These are phyloP conservation scores for Ambrosia artemisiifolia DNA, from an alignment of 129 eudicot species.

Conservation along the genomic window DNA sequence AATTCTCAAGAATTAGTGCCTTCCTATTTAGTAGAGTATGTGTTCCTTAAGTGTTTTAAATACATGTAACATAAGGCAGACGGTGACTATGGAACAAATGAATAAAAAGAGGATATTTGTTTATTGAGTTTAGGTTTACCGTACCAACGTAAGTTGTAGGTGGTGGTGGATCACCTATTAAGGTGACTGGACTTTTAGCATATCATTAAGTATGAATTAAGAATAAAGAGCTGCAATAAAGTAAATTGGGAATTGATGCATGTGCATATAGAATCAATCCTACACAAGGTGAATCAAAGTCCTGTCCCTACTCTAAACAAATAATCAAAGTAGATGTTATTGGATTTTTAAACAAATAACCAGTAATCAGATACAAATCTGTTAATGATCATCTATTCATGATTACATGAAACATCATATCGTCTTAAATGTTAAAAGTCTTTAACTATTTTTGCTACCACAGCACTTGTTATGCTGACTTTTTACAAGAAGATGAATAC, in stretches of 20 bases:
- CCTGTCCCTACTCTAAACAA: too few species aligned
- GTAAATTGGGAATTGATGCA: not conserved
- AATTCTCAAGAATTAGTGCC: not conserved
- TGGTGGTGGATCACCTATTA: too few species aligned
- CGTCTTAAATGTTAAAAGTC: not conserved
- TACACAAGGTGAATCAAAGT: not conserved
- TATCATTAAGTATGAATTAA: not conserved
- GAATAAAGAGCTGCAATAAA: not conserved
- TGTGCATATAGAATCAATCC: conserved; percentile 4
- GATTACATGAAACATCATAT: not conserved
- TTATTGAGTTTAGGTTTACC: not conserved
- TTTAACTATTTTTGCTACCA: not conserved
- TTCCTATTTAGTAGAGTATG: not conserved
- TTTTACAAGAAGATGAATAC: not conserved
- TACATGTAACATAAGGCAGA: not conserved
- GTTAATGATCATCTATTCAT: not conserved
- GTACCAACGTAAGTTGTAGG: too few species aligned
- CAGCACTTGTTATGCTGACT: not conserved
- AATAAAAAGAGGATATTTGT: not conserved
- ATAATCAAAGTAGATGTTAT: not conserved
- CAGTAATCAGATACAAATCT: not conserved
- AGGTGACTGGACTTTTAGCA: not conserved
- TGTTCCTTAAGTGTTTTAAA: conserved; percentile 8
- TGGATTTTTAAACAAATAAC: not conserved
- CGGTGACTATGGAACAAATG: not conserved